Evolutionary conservation across 345 rosid species (phyloP), one percentile per base, ranked within the genome.

Genomic region (Sonneratia caseolaris): DNA sequence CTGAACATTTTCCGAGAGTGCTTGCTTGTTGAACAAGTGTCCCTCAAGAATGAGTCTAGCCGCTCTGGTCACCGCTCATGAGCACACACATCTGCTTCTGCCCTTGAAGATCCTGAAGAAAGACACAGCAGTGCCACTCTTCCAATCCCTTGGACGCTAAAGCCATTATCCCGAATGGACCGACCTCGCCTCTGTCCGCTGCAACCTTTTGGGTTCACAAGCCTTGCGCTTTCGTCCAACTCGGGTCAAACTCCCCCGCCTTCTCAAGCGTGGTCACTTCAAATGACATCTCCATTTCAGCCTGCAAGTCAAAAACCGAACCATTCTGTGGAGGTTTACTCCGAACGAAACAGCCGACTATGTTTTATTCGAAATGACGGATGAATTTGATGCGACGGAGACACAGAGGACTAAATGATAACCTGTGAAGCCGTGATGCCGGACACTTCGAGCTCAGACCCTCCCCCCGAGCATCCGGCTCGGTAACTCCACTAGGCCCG

Each of bases 21-120:
- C 32, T 27, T 27, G 32, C 32, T 27, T 27, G 32, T 27, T 1
- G 32, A 27, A 27, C 32, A 27, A 27, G 32, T 27, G 32, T 27
- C 32, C 32, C 1, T 27, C 32, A 27, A 27, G 32, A 27, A 27
- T 0, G 32, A 27, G 32, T 27, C 32, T 18, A 86, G 86, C 89
- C 87, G 91, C 86, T 87, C 77, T 90, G 95, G 83, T 93, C 98
- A 81, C 97, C 86, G 79, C 95, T 89, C 95, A 93, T 89, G 38
- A 93, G 86, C 73, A 90, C 24, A 79, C 87, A 76, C 78, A 76
- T 57, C 83, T 32, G 65, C 72, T 55, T 3, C 68, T 72, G 45
- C 76, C 48, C 78, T 82, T 87, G 82, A 89, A 90, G 68, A 90
- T 80, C 78, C 90, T 84, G 45, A 88, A 93, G 74, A n/a, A n/a